phyloP scores from a whole-genome alignment of 177 flowering plant genomes.

The Telopea speciosissima region DNA sequence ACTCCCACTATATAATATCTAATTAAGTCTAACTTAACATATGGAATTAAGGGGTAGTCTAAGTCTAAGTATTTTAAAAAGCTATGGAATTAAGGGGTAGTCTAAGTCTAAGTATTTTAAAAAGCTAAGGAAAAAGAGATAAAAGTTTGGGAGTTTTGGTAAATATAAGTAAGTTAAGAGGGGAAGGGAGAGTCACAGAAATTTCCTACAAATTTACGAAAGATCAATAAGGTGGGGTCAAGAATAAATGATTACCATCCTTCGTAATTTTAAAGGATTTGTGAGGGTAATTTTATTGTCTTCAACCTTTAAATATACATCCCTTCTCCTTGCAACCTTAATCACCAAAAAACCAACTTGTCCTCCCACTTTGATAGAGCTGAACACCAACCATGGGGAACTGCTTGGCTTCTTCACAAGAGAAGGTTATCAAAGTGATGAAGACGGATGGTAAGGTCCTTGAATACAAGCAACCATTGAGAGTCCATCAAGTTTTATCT shows the following conservation, averaged over 20 bases:
- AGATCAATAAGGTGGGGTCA: slow-evolving; percentile 2
- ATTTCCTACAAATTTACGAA: too few species aligned
- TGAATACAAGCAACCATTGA: slow-evolving; percentile 45
- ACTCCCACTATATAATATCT: too few species aligned
- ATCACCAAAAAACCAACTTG: slow-evolving; percentile 9
- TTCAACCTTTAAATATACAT: slow-evolving; percentile 17
- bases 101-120: too few species aligned
- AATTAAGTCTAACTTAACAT: too few species aligned
- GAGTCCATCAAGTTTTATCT: slow-evolving; percentile 45
- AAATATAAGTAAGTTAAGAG: too few species aligned
- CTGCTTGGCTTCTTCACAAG: slow-evolving; percentile 39
- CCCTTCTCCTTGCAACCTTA: slow-evolving; percentile 7
- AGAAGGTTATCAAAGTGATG: slow-evolving; percentile 37
- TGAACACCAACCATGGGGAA: slow-evolving; percentile 46
- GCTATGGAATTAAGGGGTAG: too few species aligned
- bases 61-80: too few species aligned
- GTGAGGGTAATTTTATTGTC: slow-evolving; percentile 11
- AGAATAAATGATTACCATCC: not conserved
- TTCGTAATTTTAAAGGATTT: slow-evolving; percentile 8
- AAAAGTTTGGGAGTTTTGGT: too few species aligned
- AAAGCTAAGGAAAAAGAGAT: too few species aligned
- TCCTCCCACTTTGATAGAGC: not conserved
- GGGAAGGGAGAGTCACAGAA: too few species aligned
- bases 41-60: too few species aligned
- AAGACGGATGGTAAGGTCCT: slow-evolving; percentile 59